phyloP scores from a whole-genome alignment of 768 basidiomycete species.

The Termitomyces titanicus region DNA sequence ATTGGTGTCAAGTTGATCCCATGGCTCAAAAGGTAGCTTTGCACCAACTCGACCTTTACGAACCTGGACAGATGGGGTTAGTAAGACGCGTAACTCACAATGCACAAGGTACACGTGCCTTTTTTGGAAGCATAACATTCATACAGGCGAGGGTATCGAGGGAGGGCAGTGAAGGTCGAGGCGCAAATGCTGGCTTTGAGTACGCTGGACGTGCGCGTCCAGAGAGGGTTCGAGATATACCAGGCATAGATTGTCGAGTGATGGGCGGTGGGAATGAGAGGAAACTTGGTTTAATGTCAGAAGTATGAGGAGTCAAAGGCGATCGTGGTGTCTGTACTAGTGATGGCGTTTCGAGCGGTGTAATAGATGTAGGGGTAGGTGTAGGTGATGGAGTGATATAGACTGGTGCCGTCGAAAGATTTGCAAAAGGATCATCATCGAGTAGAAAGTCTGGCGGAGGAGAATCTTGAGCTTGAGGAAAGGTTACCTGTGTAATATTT shows the following conservation, averaged over 20 bases:
- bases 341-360: constrained; percentile 15
- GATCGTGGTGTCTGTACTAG: constrained; percentile 20
- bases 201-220: constrained; percentile 33
- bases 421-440: constrained; percentile 76
- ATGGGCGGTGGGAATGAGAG: constrained; percentile 14
- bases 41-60: constrained; percentile 52
- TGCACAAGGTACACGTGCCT: constrained; percentile 27
- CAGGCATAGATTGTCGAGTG: constrained; percentile 5
- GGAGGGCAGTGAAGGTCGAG: constrained; percentile 50
- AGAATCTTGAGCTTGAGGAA: constrained; percentile 20
- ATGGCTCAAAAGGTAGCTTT: constrained; percentile 49
- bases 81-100: not conserved
- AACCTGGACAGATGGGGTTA: constrained; percentile 27
- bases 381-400: constrained; percentile 8
- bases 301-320: constrained; percentile 20
- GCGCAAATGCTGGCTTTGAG: constrained; percentile 43
- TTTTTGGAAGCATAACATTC: constrained; percentile 42
- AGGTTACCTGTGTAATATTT: constrained; percentile 18
- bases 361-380: constrained; percentile 5
- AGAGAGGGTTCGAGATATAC: constrained; percentile 15
- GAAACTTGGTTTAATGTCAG: constrained; percentile 13
- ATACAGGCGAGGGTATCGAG: constrained; percentile 46
- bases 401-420: constrained; percentile 35
- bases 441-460: constrained; percentile 46
- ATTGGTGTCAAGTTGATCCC: constrained; percentile 35